These are phyloP conservation scores for Papiliotrema terrestris DNA, from an alignment of 1,284 basidiomycete genomes.

Conservation along the genomic window DNA sequence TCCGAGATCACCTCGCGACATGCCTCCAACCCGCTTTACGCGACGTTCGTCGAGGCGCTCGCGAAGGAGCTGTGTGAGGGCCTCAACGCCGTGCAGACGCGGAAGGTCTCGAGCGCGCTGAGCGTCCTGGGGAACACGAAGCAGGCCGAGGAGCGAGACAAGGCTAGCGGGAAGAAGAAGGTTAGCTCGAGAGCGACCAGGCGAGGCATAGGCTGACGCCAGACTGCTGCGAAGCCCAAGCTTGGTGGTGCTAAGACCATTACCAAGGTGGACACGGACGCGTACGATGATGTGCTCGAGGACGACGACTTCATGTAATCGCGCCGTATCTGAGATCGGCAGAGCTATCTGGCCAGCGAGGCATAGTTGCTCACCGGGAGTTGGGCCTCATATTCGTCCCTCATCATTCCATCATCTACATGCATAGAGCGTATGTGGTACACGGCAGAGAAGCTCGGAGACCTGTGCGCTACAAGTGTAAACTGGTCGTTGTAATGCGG, in stretches of 20 bases:
- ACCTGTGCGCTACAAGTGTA: no score
- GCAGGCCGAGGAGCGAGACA: slow-evolving; percentile 81
- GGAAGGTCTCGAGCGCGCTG: slow-evolving; percentile 75
- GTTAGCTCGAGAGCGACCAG: slow-evolving; percentile 34
- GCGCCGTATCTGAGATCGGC: no score
- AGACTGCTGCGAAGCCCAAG: slow-evolving; percentile 60
- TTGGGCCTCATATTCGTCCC: no score
- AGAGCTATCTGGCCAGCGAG: no score
- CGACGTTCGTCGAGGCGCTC: slow-evolving; percentile 75
- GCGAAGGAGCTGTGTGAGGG: slow-evolving; percentile 67
- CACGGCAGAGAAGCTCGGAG: neutral
- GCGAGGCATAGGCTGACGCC: slow-evolving; percentile 1
- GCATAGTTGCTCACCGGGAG: no score
- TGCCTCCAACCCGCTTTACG: slow-evolving; percentile 72
- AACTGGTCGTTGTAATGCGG: no score
- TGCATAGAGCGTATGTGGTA: neutral
- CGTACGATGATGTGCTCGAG: slow-evolving; percentile 82
- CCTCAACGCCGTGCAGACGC: slow-evolving; percentile 80
- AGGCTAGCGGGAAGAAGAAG: slow-evolving; percentile 85
- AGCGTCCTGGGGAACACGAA: slow-evolving; percentile 89
- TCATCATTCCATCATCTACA: neutral
- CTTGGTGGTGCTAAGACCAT: slow-evolving; percentile 67
- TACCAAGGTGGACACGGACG: slow-evolving; percentile 64
- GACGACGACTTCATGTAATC: slow-evolving; percentile 48
- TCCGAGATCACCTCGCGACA: slow-evolving; percentile 70